A percentile compares a stretch with the other conserved stretches of the same genome.
Evolutionary conservation across 768 basidiomycete genomes (phyloP).

Genomic region (Lepiota brunneoincarnata): DNA sequence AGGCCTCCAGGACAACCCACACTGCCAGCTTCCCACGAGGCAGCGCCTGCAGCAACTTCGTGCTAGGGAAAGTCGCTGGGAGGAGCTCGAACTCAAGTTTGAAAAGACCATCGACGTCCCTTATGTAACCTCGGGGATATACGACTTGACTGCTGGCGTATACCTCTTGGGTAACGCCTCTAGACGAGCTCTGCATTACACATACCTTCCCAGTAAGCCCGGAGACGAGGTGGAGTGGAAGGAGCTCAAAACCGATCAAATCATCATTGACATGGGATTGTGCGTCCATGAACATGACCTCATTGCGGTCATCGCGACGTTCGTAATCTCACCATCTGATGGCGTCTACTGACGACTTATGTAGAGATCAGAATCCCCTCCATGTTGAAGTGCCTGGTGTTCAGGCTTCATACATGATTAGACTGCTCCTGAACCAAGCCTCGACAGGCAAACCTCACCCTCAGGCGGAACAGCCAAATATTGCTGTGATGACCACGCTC

Average conservation of each 20-base stretch:
- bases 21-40: neutral
- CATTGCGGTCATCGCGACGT: slow-evolving; percentile 39
- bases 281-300: slow-evolving; percentile 43
- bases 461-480: slow-evolving; percentile 23
- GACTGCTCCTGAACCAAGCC: slow-evolving; percentile 20
- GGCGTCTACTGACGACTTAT: neutral
- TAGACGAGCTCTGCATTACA: slow-evolving; percentile 27
- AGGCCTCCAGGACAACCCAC: slow-evolving; percentile 14
- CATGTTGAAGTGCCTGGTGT: neutral
- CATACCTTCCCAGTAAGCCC: slow-evolving; percentile 27
- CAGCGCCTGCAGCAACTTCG: slow-evolving; percentile 9
- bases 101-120: slow-evolving; percentile 22
- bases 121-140: slow-evolving; percentile 33
- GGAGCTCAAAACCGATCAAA: slow-evolving; percentile 22
- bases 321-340: slow-evolving; percentile 13
- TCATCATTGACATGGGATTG: slow-evolving; percentile 41
- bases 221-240: slow-evolving; percentile 27
- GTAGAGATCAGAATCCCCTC: neutral
- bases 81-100: slow-evolving; percentile 22
- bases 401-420: slow-evolving; percentile 5
- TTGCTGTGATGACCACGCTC: slow-evolving; percentile 25
- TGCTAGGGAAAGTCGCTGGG: slow-evolving; percentile 22
- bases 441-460: slow-evolving; percentile 38
- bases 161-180: slow-evolving; percentile 35
- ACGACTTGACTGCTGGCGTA: slow-evolving; percentile 39